Percentiles rank a stretch among this genome's conserved stretches.
These are phyloP conservation scores for Hypoxylon subgilvum DNA, from an alignment of 495 filamentous ascomycete genomes.

Conservation along the genomic window DNA sequence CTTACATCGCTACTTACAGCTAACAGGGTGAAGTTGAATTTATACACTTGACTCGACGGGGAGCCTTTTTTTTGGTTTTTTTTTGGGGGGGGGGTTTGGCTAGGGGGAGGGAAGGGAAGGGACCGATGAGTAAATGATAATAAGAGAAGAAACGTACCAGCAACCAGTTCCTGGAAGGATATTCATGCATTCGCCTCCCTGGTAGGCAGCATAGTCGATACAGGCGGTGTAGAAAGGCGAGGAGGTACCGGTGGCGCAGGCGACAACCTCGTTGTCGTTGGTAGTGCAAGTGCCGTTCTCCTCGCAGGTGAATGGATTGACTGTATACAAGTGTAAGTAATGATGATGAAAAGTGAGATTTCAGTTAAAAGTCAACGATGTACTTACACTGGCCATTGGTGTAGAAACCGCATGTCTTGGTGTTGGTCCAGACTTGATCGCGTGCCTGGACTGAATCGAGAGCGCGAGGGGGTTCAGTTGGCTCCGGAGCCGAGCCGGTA, in stretches of 20 bases:
- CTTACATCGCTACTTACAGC: background rate
- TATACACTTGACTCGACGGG: background rate
- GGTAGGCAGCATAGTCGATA: slow-evolving; percentile 42
- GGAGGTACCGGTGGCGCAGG: slow-evolving; percentile 31
- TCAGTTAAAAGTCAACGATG: slow-evolving; percentile 39
- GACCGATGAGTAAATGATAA: background rate
- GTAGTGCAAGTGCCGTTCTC: slow-evolving; percentile 36
- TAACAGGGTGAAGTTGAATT: background rate
- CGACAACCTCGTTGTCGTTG: slow-evolving; percentile 42
- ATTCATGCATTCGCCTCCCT: slow-evolving; percentile 29
- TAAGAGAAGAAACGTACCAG: slow-evolving; percentile 41
- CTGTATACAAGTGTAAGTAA: slow-evolving; percentile 23
- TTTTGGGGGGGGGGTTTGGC: too few relatives aligned
- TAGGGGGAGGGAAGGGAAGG: background rate
- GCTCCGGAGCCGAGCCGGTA: slow-evolving; percentile 36
- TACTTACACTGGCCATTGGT: too few relatives aligned
- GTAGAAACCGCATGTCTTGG: slow-evolving; percentile 48
- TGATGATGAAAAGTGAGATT: slow-evolving; percentile 19
- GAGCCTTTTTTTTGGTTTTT: too few relatives aligned
- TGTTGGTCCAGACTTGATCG: slow-evolving; percentile 40
- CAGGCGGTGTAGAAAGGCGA: slow-evolving; percentile 44
- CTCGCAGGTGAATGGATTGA: slow-evolving; percentile 34
- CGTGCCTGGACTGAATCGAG: slow-evolving; percentile 23
- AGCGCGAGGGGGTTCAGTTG: slow-evolving; percentile 27
- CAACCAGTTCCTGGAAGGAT: slow-evolving; percentile 43